Evolutionary conservation across 306 rosid genomes (phyloP).

Genomic region (Cercis canadensis): DNA sequence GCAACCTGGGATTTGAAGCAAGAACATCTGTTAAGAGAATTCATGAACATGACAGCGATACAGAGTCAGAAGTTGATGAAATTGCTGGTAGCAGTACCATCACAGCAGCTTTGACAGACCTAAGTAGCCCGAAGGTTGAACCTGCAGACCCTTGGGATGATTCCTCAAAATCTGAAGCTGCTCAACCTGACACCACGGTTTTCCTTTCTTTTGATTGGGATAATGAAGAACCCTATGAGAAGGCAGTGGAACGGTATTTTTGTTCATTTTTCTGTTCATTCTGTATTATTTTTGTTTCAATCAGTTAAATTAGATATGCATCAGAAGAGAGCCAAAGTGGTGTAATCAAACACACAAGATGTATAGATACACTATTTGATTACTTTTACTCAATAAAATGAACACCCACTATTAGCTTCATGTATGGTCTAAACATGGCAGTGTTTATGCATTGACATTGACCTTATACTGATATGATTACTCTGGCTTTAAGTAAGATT

Average conservation of each 20-base stretch:
- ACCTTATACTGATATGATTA: constrained; percentile 1
- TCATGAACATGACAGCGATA: constrained; percentile 80
- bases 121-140: constrained; percentile 59
- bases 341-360: constrained; percentile 26
- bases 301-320: constrained; percentile 35
- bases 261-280: constrained; percentile 34
- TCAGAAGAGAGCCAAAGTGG: constrained; percentile 31
- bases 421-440: constrained; percentile 15
- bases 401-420: constrained; percentile 29
- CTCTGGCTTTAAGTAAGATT: constrained; percentile 21
- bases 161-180: constrained; percentile 71
- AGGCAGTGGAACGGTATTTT: constrained; percentile 85
- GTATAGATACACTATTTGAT: constrained; percentile 2
- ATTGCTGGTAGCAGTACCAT: constrained; percentile 59
- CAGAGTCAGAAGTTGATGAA: constrained; percentile 87
- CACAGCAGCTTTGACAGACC: constrained; percentile 57
- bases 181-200: constrained; percentile 74
- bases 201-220: constrained; percentile 97
- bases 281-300: not conserved
- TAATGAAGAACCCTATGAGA: constrained; percentile 90
- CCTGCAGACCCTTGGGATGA: constrained; percentile 62
- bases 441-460: constrained; percentile 17
- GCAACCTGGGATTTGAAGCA: constrained; percentile 53
- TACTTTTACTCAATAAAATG: constrained; percentile 24
- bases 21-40: constrained; percentile 86